Evolutionary conservation across 2,329 filamentous ascomycete species (phyloP), one percentile per base, ranked within the genome.

Genomic region (Thyridium curvatum): DNA sequence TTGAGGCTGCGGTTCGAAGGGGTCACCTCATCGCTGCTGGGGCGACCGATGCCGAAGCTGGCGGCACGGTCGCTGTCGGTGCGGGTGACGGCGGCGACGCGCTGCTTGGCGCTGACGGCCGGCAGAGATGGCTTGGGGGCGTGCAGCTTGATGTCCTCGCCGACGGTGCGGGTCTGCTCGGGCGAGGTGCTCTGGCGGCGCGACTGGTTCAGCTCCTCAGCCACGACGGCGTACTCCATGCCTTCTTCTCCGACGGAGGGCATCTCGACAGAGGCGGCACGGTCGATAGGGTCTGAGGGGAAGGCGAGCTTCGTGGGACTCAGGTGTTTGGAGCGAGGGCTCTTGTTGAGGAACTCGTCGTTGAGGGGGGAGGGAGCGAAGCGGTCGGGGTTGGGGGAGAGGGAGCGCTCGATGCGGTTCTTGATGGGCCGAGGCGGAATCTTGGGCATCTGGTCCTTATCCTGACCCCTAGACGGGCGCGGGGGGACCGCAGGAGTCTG

Each of bases 201-300:
- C 30, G 60, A 55, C 17, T 18, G n/a, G 50, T 56, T 64, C 32
- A 63, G 47, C 45, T 74, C 71, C n/a, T 70, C 66, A 28, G 69
- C 53, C 28, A 72, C 58, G 16, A 59, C 83, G 38, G 79, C 86
- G 64, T 96, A 96, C 65, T 96, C 91, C 49, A 73, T 79, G 46
- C 91, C 91, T 65, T 96, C 91, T 57, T 96, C 82, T 41, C 91
- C 91, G 40, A 95, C 74, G 1, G 85, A 85, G 13, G 91, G 91
- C 56, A 96, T 75, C 28, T 78, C 77, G 41, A 95, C 86, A 55
- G 86, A 94, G 35, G 79, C 77, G 29, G 85, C 79, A 37, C 87
- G 84, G 32, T 73, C 64, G 46, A 72, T 58, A 30, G 64, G 61
- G 32, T 73, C 66, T 37, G 55, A 26, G 21, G 21, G 21, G 21